Evolutionary conservation across 2,329 filamentous ascomycete species (phyloP), one percentile per base, ranked within the genome.

Genomic region (Aspergillus texensis): DNA sequence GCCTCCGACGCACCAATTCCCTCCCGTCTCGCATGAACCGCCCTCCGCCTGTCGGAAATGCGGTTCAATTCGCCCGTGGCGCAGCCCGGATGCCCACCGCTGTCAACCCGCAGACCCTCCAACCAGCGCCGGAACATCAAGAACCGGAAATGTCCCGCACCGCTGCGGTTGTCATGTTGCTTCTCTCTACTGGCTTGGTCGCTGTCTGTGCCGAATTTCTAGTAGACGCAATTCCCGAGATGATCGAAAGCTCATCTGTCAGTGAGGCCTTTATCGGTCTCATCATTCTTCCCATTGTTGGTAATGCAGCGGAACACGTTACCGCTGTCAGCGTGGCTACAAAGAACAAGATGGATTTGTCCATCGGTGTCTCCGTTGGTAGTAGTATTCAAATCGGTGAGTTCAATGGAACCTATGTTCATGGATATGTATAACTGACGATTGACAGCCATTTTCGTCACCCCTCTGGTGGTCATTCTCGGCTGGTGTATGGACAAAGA

Each of bases 341-440:
- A 70, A 93, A 93, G 82, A 92, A 93, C 78, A 94, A 94, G 79
- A 93, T 93, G 89, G 91, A 94, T 72, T 81, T 94, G 10, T 89
- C 91, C 3, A 93, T 94, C 67, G 91, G 91, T 73, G 90, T 94
- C 12, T 91, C 91, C 14, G 89, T 94, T 39, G 91, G 91, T 32
- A 91, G 88, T 12, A 91, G 89, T 70, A 94, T 94, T 78, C 91
- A 94, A 77, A 92, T 94, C 55, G 81, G 77, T 78, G 64, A 61
- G 66, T 65, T 4, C 3, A 11, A 1, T 19, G 1, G 2, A 14
- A 9, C 1, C 24, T 39, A 0, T 16, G 4, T 6, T 28, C 26
- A 26, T 26, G 26, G 26, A 39, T 12, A 16, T 6, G 12, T 34
- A 21, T 34, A 6, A 11, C 66, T 72, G 52, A 68, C 56, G 14